Conservation (phyloP, 495 filamentous ascomycete genomes). For the Penicillium angulare region DNA sequence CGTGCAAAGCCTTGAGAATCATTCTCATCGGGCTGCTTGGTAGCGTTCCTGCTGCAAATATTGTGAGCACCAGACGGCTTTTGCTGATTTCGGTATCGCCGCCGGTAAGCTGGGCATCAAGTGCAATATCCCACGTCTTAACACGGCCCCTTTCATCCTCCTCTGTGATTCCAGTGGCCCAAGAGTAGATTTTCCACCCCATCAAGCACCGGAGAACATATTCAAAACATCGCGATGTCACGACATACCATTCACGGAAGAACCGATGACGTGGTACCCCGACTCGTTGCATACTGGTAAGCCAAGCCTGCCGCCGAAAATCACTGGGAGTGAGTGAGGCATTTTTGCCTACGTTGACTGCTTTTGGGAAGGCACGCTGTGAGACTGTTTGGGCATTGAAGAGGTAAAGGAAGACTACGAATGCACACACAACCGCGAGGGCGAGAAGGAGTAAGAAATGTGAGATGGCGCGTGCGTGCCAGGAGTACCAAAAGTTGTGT, state of each 20-base stretch:
- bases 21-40: constrained; percentile 79
- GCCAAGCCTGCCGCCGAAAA: constrained; percentile 85
- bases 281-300: constrained; percentile 90
- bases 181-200: constrained; percentile 71
- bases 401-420: constrained; percentile 66
- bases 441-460: constrained; percentile 56
- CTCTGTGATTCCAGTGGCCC: constrained; percentile 73
- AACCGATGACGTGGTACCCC: constrained; percentile 90
- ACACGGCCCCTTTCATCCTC: constrained; percentile 84
- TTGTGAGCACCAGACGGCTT: constrained; percentile 79
- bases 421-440: constrained; percentile 62
- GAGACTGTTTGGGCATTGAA: constrained; percentile 55
- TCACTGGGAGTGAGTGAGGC: constrained; percentile 76
- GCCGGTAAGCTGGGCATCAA: constrained; percentile 93
- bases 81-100: constrained; percentile 89
- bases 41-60: constrained; percentile 85
- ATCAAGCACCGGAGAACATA: constrained; percentile 76
- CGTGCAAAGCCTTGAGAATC: constrained; percentile 91
- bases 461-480: constrained; percentile 42
- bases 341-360: constrained; percentile 37
- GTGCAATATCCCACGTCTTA: constrained; percentile 91
- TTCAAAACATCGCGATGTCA: constrained; percentile 76
- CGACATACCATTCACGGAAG: constrained; percentile 76
- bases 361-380: constrained; percentile 18
- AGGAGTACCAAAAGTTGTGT: constrained; percentile 36